Evolutionary conservation across 169 alveolate genomes (phyloP).

Genomic region (Neospora caninum): DNA sequence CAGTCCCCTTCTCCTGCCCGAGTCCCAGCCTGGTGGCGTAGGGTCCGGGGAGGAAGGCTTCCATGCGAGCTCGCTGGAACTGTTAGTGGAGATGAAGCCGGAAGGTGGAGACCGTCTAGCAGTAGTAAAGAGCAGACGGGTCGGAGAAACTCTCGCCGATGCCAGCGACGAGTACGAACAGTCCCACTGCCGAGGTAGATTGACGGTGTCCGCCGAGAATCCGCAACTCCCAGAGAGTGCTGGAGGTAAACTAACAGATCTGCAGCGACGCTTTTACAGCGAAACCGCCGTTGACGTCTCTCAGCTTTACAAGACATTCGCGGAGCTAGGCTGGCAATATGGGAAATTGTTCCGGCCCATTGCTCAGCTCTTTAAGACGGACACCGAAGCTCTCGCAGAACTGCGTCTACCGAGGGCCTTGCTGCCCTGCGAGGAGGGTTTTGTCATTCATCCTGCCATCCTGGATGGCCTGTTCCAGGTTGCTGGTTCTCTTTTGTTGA

Average conservation of each 20-base stretch:
- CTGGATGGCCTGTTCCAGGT: slow-evolving; percentile 26
- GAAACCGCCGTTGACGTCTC: not conserved
- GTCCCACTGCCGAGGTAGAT: not conserved
- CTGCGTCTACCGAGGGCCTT: not conserved
- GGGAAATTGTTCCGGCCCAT: not conserved
- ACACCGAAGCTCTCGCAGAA: slow-evolving; percentile 5
- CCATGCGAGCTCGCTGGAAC: not conserved
- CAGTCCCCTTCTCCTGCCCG: not conserved
- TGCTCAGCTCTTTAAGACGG: not conserved
- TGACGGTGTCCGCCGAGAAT: not conserved
- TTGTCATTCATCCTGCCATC: not conserved
- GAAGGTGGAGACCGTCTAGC: not conserved
- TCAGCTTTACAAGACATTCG: not conserved
- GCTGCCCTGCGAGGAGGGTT: slow-evolving; percentile 15
- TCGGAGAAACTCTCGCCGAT: not conserved
- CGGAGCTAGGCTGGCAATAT: slow-evolving; percentile 9
- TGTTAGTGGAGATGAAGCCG: not conserved
- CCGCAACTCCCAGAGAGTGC: not conserved
- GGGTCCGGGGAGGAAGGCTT: not conserved
- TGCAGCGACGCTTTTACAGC: not conserved
- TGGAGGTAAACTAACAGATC: not conserved
- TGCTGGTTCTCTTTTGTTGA: not conserved
- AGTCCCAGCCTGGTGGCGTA: not conserved
- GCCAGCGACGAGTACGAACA: not conserved
- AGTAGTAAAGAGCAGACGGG: not conserved